Evolutionary conservation across 2,329 filamentous ascomycete genomes (phyloP).

Genomic region (Ophiocordyceps camponoti-floridani): DNA sequence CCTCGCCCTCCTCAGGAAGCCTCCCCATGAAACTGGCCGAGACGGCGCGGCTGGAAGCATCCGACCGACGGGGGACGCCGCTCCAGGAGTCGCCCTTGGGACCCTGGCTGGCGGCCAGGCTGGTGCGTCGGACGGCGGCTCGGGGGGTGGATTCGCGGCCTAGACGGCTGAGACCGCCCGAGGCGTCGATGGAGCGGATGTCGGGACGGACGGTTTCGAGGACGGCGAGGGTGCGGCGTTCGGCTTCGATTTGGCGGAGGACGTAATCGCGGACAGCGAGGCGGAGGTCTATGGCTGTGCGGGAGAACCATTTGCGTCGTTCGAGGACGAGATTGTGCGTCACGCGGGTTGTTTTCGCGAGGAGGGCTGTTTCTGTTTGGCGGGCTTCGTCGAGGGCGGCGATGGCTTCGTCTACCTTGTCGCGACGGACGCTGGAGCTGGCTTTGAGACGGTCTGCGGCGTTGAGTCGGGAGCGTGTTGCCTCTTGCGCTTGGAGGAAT

Average conservation of each 20-base stretch:
- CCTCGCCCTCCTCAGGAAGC: conserved; percentile 41
- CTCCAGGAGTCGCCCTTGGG: conserved; percentile 98
- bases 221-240: conserved; percentile 76
- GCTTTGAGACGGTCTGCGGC: conserved; percentile 80
- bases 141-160: conserved; percentile 77
- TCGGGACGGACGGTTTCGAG: conserved; percentile 89
- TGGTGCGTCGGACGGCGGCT: conserved; percentile 41
- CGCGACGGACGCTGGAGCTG: conserved; percentile 68
- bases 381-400: conserved; percentile 73
- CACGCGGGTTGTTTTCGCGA: conserved; percentile 73
- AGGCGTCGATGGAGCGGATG: conserved; percentile 79
- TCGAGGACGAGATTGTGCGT: conserved; percentile 79
- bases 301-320: conserved; percentile 76
- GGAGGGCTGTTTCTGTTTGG: conserved; percentile 62
- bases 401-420: conserved; percentile 98
- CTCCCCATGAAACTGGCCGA: conserved; percentile 54
- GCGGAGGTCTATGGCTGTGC: conserved; percentile 71
- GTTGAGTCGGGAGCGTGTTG: conserved; percentile 62
- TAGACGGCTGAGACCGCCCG: conserved; percentile 74
- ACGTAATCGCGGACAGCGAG: conserved; percentile 80
- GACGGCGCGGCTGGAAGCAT: conserved; percentile 60
- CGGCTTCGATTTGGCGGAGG: conserved; percentile 84
- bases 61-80: conserved; percentile 68
- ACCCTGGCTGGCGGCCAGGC: conserved; percentile 74
- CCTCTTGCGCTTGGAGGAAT: conserved; percentile 77